Conservation (phyloP, 495 filamentous ascomycete genomes). For the Alectoria sarmentosa region DNA sequence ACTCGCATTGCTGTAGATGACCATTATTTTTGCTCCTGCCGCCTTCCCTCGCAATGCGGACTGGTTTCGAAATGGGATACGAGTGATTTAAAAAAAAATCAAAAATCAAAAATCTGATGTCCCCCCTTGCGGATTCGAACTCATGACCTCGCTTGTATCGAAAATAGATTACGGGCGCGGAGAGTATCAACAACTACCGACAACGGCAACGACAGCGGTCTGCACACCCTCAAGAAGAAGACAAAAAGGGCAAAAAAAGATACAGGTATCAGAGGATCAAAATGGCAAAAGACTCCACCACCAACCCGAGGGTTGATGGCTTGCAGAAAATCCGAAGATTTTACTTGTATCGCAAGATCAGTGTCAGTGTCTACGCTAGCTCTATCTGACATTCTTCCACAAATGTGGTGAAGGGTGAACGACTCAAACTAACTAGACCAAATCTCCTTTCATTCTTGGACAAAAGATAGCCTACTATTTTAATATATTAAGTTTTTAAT, state of each 20-base stretch:
- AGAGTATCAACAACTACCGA: neutral
- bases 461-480: too few species aligned
- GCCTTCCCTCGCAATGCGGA: neutral
- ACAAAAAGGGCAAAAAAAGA: neutral
- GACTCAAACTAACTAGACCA: neutral
- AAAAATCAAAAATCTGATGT: neutral
- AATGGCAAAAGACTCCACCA: neutral
- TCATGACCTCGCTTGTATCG: neutral
- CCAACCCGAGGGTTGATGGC: neutral
- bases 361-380: neutral
- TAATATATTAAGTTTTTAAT: too few species aligned
- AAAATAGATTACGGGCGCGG: neutral
- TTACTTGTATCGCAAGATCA: neutral
- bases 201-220: neutral
- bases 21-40: neutral
- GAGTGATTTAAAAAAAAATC: neutral
- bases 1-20: neutral
- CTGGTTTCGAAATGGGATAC: neutral
- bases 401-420: neutral
- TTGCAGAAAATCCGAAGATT: neutral
- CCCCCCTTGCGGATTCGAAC: neutral
- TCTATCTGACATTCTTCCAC: neutral
- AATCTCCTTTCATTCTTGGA: neutral
- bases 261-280: neutral
- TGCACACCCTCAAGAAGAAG: neutral